Evolutionary conservation across 805 yeast species (phyloP), one percentile per base, ranked within the genome.

Genomic region (Jamesozyma piceae): DNA sequence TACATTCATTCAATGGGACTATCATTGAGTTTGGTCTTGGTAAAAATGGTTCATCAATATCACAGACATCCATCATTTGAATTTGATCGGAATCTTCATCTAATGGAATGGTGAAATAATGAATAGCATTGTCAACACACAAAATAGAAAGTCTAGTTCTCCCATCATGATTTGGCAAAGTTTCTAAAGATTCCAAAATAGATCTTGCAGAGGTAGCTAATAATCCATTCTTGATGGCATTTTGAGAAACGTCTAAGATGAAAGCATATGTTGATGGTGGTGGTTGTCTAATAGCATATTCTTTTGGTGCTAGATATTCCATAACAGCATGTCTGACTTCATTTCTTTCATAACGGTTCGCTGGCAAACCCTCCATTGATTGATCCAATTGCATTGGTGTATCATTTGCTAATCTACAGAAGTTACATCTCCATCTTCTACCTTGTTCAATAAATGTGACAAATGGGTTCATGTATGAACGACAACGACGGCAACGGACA

Each of bases 401-500:
- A 55, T 89, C 97, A 68, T 92, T 92, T 50, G 82, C 75, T 58
- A 89, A 74, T 55, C 78, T 76, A 72, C 99, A 92, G 64, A 92
- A 78, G 66, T 85, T 86, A 75, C 99, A 92, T 66, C 90, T 75
- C 97, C 97, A 92, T 60, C 94, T 78, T 62, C 79, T 74, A 30
- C 44, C 31, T 50, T 80, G 77, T 53, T 84, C 87, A 32, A 80
- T 69, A 56, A 89, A 80, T 37, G 77, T 73, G 42, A 84, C 82
- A 57, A 86, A 92, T 24, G 97, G 96, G 61, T 92, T 90, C 71
- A 92, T 82, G 67, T 92, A 92, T 20, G 92, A 77, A 60, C 98
- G 83, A 72, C 99, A 92, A 63, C 98, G 87, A 60, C 97, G 87
- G 72, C 99, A 92, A 66, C 99, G 82, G 40, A 86, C 73, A 51